Evolutionary conservation across 306 rosid genomes (phyloP).

Genomic region (Trichosanthes truncata): DNA sequence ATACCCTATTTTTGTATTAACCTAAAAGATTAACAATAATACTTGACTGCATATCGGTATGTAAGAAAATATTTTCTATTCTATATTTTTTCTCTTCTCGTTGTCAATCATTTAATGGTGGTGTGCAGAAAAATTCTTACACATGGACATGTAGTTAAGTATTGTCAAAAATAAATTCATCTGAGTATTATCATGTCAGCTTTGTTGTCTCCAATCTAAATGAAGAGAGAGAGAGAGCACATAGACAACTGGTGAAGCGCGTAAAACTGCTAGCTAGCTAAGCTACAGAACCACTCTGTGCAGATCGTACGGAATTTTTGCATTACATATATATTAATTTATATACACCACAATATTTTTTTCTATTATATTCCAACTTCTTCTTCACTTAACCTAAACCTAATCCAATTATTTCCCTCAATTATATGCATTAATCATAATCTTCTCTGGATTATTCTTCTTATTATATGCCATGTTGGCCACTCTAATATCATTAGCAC

Average conservation of each 20-base stretch:
- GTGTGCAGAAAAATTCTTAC: no score
- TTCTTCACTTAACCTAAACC: background rate
- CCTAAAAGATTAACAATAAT: no score
- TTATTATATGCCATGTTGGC: background rate
- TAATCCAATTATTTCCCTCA: conserved; percentile 4
- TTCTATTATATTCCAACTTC: background rate
- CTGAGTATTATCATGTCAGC: background rate
- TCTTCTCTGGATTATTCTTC: background rate
- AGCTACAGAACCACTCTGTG: background rate
- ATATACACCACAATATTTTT: background rate
- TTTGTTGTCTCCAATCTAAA: background rate
- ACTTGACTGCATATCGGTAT: no score
- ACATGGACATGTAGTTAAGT: no score
- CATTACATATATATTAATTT: background rate
- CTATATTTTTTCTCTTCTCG: no score
- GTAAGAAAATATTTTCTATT: no score
- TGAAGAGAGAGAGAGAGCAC: background rate
- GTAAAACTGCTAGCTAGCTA: background rate
- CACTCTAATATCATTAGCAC: background rate
- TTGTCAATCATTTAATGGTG: no score
- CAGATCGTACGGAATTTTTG: background rate
- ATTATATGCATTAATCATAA: conserved; percentile 1
- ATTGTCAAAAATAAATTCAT: background rate
- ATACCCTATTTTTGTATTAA: no score
- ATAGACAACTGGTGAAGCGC: conserved; percentile 15